Conservation (phyloP, 23 red algal genomes). For the Cyanidium caldarium region DNA sequence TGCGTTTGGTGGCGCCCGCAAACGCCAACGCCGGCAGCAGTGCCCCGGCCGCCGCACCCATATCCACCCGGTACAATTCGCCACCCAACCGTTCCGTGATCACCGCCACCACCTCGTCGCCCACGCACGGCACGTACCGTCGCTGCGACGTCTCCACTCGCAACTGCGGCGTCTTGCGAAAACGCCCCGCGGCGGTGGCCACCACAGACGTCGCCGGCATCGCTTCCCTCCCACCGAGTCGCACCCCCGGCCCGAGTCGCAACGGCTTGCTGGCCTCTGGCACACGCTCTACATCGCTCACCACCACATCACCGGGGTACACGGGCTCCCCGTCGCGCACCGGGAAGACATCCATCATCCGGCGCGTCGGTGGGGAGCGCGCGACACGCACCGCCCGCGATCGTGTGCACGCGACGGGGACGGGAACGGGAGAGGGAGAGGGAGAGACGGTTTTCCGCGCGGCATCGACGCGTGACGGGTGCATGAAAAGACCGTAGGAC, state of each 20-base stretch:
- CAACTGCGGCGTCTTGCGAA: neutral
- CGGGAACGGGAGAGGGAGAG: too few species aligned
- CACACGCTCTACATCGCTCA: neutral
- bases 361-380: too few species aligned
- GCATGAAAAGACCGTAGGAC: too few species aligned
- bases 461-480: too few species aligned
- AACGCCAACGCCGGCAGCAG: slow-evolving; percentile 43
- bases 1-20: slow-evolving; percentile 86
- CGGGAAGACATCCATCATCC: too few species aligned
- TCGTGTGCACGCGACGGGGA: too few species aligned
- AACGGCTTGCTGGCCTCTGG: neutral
- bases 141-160: neutral
- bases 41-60: slow-evolving; percentile 36
- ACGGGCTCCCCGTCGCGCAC: too few species aligned
- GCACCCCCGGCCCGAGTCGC: neutral
- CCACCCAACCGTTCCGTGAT: slow-evolving; percentile 25
- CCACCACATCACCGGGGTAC: neutral
- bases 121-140: slow-evolving; percentile 36
- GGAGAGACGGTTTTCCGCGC: too few species aligned
- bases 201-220: neutral
- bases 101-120: slow-evolving; percentile 51
- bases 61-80: slow-evolving; percentile 46
- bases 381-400: too few species aligned
- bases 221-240: too few species aligned
- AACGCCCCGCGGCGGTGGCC: neutral